phyloP scores from a whole-genome alignment of 2,329 filamentous ascomycete species.

The Graphium sp. region DNA sequence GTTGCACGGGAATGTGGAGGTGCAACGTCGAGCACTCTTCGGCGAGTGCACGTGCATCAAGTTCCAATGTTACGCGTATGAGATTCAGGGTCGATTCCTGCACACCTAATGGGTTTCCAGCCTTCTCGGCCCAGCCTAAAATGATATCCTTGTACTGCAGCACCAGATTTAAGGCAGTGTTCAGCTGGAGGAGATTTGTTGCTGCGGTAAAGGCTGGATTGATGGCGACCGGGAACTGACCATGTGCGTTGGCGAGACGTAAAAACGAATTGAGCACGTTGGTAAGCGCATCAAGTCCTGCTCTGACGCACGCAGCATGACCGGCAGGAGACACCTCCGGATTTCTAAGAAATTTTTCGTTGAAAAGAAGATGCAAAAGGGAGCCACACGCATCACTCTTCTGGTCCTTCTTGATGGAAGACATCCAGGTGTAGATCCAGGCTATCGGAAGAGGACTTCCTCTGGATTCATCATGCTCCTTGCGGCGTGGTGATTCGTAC shows the following conservation, averaged over 20 bases:
- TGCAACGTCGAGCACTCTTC: constrained; percentile 40
- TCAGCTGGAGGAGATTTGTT: constrained; percentile 43
- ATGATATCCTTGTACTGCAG: constrained; percentile 46
- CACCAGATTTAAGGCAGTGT: constrained; percentile 48
- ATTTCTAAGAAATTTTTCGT: constrained; percentile 41
- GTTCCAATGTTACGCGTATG: constrained; percentile 35
- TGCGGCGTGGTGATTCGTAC: too few relatives aligned
- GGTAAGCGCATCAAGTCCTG: constrained; percentile 43
- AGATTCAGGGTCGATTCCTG: constrained; percentile 26
- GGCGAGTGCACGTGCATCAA: constrained; percentile 24
- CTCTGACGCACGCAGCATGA: constrained; percentile 43
- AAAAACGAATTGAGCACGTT: constrained; percentile 40
- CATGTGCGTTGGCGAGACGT: constrained; percentile 14
- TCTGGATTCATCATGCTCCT: constrained; percentile 3
- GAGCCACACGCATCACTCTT: constrained; percentile 66
- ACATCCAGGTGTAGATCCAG: constrained; percentile 66
- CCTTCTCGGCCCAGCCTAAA: constrained; percentile 26
- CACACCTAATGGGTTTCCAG: constrained; percentile 22
- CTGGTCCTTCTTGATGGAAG: constrained; percentile 59
- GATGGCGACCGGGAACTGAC: constrained; percentile 4
- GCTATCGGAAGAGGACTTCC: constrained; percentile 43
- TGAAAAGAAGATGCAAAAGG: constrained; percentile 61
- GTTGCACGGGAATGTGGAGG: constrained; percentile 41
- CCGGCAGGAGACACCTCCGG: constrained; percentile 36
- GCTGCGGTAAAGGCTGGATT: constrained; percentile 24